Evolutionary conservation across 2,329 filamentous ascomycete genomes (phyloP).

Genomic region (Colletotrichum spinosum): DNA sequence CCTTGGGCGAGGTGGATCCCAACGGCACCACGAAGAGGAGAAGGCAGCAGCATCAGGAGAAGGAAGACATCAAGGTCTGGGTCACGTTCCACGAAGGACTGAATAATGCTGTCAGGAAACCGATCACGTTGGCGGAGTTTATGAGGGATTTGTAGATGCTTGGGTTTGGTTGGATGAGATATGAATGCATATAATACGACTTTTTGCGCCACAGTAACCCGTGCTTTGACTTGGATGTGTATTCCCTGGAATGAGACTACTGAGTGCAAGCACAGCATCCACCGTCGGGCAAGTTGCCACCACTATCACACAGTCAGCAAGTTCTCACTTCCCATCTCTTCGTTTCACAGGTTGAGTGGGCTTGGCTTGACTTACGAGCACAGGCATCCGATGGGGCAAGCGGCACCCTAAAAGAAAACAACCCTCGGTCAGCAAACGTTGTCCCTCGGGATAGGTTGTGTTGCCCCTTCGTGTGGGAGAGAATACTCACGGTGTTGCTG

Average conservation of each 20-base stretch:
- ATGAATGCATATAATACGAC: background rate
- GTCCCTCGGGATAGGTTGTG: too few relatives aligned
- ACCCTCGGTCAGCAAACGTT: background rate
- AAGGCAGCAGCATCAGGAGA: slow-evolving; percentile 45
- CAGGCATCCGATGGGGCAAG: slow-evolving; percentile 16
- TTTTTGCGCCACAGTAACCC: background rate
- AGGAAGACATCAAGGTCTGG: slow-evolving; percentile 73
- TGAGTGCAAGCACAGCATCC: slow-evolving; percentile 7
- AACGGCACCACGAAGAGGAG: slow-evolving; percentile 43
- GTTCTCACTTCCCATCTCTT: too few relatives aligned
- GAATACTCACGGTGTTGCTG: slow-evolving; percentile 4
- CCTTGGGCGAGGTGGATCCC: slow-evolving; percentile 54
- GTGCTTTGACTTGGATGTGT: slow-evolving; percentile 26
- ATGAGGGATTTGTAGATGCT: slow-evolving; percentile 68
- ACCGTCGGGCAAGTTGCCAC: slow-evolving; percentile 14
- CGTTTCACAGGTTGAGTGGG: background rate
- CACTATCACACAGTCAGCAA: background rate
- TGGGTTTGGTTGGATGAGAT: background rate
- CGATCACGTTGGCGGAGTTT: slow-evolving; percentile 84
- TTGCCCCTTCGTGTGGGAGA: background rate
- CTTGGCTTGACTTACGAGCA: slow-evolving; percentile 11
- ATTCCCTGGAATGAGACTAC: background rate
- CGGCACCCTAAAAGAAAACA: background rate
- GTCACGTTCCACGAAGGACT: slow-evolving; percentile 90
- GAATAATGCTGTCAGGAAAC: slow-evolving; percentile 92